Percentiles rank a stretch among this genome's conserved stretches.
Evolutionary conservation across 257 asterid species (phyloP).

Genomic region (Ballota nigra): DNA sequence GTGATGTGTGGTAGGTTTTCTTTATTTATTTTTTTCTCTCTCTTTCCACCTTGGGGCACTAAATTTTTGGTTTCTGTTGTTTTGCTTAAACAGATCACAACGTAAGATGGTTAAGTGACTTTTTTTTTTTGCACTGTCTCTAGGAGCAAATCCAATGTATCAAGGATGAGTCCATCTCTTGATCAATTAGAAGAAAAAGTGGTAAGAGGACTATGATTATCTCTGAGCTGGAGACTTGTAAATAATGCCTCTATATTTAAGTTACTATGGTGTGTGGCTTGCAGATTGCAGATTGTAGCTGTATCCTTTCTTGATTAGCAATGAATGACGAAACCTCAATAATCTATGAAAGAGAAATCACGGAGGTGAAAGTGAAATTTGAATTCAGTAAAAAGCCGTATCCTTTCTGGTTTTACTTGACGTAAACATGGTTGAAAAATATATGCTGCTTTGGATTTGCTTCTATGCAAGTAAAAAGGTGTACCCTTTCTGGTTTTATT

Average conservation of each 20-base stretch:
- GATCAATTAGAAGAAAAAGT: conserved; percentile 60
- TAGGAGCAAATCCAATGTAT: conserved; percentile 71
- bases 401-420: too few relatives aligned
- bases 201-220: conserved; percentile 38
- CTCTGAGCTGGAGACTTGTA: too few relatives aligned
- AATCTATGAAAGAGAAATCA: conserved; percentile 41
- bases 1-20: too few relatives aligned
- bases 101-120: conserved; percentile 21
- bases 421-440: too few relatives aligned
- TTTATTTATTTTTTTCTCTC: too few relatives aligned
- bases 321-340: conserved; percentile 58
- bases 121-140: conserved; percentile 48
- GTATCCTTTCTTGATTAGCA: conserved; percentile 58
- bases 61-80: conserved; percentile 4
- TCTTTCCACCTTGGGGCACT: background rate
- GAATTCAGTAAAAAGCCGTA: conserved; percentile 12
- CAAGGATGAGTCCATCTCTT: conserved; percentile 50
- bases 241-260: background rate
- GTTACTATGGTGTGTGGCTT: conserved; percentile 27
- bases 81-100: conserved; percentile 4
- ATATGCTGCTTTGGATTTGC: too few relatives aligned
- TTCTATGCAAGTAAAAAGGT: too few relatives aligned
- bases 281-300: conserved; percentile 70
- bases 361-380: conserved; percentile 6
- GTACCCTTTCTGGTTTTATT: too few relatives aligned